Conservation (phyloP, 202 grass and related monocot genomes). For the Musa balbisiana region DNA sequence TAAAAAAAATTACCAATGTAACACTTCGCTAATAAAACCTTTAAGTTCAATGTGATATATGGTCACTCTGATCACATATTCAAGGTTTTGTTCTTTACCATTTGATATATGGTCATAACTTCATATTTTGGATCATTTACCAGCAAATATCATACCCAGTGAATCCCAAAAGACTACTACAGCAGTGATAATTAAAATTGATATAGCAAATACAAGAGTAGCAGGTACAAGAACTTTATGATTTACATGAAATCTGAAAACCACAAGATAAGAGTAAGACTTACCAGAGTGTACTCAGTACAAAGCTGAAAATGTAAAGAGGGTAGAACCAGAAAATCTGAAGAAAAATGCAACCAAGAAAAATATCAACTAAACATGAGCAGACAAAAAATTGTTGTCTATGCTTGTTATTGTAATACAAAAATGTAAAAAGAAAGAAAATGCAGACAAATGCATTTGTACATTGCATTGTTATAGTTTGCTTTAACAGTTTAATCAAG, state of each 20-base stretch:
- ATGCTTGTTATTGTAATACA: not conserved
- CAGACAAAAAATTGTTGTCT: not conserved
- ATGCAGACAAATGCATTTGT: not conserved
- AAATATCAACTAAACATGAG: not conserved
- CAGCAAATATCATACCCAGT: not conserved
- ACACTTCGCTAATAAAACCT: no score
- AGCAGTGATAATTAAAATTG: not conserved
- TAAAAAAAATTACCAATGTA: no score
- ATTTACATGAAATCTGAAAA: slow-evolving; percentile 18
- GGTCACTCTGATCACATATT: no score
- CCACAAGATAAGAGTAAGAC: slow-evolving; percentile 21
- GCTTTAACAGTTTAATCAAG: not conserved
- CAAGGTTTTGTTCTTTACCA: no score
- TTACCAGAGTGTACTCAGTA: slow-evolving; percentile 84
- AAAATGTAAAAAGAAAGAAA: not conserved
- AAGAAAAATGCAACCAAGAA: not conserved
- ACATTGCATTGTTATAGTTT: not conserved
- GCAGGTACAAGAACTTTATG: not conserved
- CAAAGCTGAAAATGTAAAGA: slow-evolving; percentile 88
- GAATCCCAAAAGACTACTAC: not conserved
- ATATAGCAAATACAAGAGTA: not conserved
- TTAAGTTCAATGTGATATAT: no score
- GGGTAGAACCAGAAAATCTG: slow-evolving; percentile 98
- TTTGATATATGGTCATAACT: not conserved
- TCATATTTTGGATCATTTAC: not conserved